phyloP scores from a whole-genome alignment of 352 stramenopile species.

The Globisporangium acanthophoron region DNA sequence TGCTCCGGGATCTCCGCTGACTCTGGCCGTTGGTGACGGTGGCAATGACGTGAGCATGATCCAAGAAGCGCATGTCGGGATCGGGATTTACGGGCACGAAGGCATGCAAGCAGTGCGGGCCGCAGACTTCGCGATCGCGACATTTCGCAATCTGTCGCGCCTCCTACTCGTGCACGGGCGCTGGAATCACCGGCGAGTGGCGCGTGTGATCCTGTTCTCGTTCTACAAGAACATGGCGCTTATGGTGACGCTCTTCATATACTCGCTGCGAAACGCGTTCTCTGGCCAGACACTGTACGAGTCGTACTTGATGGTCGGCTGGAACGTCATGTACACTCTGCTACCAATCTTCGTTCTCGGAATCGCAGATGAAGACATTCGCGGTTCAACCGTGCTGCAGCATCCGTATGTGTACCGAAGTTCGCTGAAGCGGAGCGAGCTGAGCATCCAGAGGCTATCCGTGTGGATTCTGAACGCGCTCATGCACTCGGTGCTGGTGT shows the following conservation, averaged over 20 bases:
- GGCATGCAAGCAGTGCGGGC: conserved; percentile 87
- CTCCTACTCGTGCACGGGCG: conserved; percentile 77
- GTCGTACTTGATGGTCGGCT: conserved; percentile 88
- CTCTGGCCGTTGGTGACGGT: conserved; percentile 97
- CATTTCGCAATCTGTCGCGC: conserved; percentile 72
- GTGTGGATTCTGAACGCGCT: conserved; percentile 74
- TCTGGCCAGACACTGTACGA: conserved; percentile 89
- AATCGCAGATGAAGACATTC: conserved; percentile 81
- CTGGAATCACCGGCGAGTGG: conserved; percentile 82
- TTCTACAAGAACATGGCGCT: conserved; percentile 93
- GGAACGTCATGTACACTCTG: conserved; percentile 94
- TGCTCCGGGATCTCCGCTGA: conserved; percentile 64
- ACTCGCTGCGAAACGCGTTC: conserved; percentile 85
- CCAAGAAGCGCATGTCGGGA: conserved; percentile 97
- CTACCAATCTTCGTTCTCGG: conserved; percentile 91
- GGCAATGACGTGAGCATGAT: conserved; percentile 99
- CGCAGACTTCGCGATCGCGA: conserved; percentile 82
- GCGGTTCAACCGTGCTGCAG: conserved; percentile 54
- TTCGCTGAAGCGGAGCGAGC: conserved; percentile 49
- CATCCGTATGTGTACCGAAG: conserved; percentile 81
- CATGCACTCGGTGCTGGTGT: conserved; percentile 67
- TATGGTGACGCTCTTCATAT: conserved; percentile 92
- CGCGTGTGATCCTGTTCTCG: conserved; percentile 78
- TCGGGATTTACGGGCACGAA: conserved; percentile 98
- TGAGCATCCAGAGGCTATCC: conserved; percentile 51